Base-by-base conservation (phyloP, 2,329 filamentous ascomycete species). In the Stenocarpella maydis region DNA sequence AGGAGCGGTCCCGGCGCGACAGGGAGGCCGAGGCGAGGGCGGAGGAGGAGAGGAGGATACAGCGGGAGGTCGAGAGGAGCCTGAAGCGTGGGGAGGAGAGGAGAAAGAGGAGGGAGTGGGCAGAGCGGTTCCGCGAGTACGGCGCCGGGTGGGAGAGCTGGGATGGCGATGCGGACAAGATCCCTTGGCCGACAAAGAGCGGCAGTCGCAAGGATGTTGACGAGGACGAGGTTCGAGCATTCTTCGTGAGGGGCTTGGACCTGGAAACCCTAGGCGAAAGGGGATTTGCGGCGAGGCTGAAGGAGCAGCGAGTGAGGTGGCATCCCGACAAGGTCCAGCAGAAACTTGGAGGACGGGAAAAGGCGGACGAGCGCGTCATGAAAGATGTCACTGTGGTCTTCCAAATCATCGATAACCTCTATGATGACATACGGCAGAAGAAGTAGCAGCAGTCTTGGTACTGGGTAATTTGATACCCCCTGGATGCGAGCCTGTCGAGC, bases 301-400 rank as follows among this genome's bases (percentile, higher is more conserved):
- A 97, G 80, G 83, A 89, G 6, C 96, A 99, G 82, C 89, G 96
- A 64, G 90, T 98, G 21, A 87, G 94, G 19, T 99, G 96, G 96
- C 96, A 99, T 82, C 96, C 96, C 4, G 96, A 99, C 81, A 99
- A 98, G 84, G 92, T 98, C 68, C 94, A 98, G 83, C 96, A 98
- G 81, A 88, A 90, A 65, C 90, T 97, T 71, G 93, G 94, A 3
- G 89, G 87, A 0, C 82, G 88, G 69, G 88, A 97, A 60, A 82
- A 88, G 70, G 88, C 97, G 60, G 91, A 95, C 58, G 85, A 89
- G 28, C 86, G 86, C 4, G 88, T 92, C 3, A 90, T 97, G 86
- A 89, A 88, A 76, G 86, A 90, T 66, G 92, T 98, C 50, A 99
- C 95, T 14, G 92, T 92, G 8, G 91, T 97, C 12, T 99, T 98